These are phyloP conservation scores for Pterocarpus macrocarpus DNA, from an alignment of 306 rosid species.

Conservation along the genomic window DNA sequence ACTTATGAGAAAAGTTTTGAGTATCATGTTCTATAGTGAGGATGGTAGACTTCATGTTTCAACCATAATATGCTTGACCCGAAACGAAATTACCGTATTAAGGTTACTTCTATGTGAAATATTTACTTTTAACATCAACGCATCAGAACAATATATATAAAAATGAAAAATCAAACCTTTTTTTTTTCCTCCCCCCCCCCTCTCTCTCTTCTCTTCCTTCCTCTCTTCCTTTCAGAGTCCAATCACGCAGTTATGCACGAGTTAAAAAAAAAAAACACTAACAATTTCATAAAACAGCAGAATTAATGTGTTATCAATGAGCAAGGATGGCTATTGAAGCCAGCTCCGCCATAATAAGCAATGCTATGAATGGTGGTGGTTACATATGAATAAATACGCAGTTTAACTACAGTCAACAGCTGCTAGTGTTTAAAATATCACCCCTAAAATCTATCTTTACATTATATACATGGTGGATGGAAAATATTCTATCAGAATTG, in stretches of 20 bases:
- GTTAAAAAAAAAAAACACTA: too few species aligned
- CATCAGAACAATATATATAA: too few species aligned
- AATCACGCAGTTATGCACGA: background rate
- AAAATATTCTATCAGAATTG: conserved; percentile 19
- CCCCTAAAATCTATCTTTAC: conserved; percentile 11
- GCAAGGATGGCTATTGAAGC: conserved; percentile 5
- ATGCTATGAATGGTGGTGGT: conserved; percentile 36
- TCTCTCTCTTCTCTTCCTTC: too few species aligned
- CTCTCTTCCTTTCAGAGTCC: background rate
- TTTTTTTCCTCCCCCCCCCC: too few species aligned
- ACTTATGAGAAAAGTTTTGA: too few species aligned
- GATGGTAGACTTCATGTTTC: too few species aligned
- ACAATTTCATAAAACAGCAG: background rate
- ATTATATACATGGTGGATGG: conserved; percentile 40
- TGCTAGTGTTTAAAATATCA: conserved; percentile 7
- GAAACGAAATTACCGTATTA: too few species aligned
- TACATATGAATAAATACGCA: conserved; percentile 6
- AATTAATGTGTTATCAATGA: background rate
- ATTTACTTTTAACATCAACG: too few species aligned
- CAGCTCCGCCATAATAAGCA: background rate
- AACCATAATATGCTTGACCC: too few species aligned
- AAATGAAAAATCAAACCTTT: too few species aligned
- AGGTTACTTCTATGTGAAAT: too few species aligned
- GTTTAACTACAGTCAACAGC: conserved; percentile 11
- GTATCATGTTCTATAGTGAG: too few species aligned